Evolutionary conservation across 345 rosid species (phyloP), one percentile per base, ranked within the genome.

Genomic region (Syzygium oleosum): DNA sequence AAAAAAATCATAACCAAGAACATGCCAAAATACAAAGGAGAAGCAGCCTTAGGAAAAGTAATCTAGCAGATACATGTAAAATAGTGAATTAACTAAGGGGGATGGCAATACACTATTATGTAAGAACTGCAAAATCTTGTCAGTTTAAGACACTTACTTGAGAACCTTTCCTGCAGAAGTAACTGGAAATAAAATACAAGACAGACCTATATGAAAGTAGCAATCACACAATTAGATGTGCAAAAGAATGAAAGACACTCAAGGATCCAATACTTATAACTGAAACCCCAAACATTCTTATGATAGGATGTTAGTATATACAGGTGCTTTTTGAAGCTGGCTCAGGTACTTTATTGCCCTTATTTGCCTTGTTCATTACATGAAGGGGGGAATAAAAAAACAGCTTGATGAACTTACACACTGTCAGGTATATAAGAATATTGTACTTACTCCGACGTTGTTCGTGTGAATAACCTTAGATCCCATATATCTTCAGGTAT

Each of bases 401-500:
- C 27, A 56, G 23, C 27, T 55, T 56, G 61, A 56, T 52, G 17
- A 41, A 83, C 12, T 86, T 54, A 68, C 54, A 19, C 38, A 15
- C 63, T 86, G 86, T 87, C 63, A 80, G 86, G 52, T 53, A 34
- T 34, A 34, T 34, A 73, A 68, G 49, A 73, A 73, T 25, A 34
- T 10, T 2, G 4, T 34, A 88, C 98, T 95, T 93, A 96, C 99
- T 87, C 73, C 84, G 99, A 96, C 79, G 94, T 94, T 84, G 86
- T 91, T 89, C 89, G 94, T 88, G 95, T 96, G 90, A 95, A 95
- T 86, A 96, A 88, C 85, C 89, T 92, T 88, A 95, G 98, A 91
- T 95, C 98, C 99, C 98, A 97, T 31, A 94, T 90, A 91, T 97
- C 99, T 90, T 94, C 97, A 87, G 97, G 96, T 89, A 97, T 94